These are phyloP conservation scores for Cryptococcus sp. DNA, from an alignment of 1,284 basidiomycete species.

Conservation along the genomic window DNA sequence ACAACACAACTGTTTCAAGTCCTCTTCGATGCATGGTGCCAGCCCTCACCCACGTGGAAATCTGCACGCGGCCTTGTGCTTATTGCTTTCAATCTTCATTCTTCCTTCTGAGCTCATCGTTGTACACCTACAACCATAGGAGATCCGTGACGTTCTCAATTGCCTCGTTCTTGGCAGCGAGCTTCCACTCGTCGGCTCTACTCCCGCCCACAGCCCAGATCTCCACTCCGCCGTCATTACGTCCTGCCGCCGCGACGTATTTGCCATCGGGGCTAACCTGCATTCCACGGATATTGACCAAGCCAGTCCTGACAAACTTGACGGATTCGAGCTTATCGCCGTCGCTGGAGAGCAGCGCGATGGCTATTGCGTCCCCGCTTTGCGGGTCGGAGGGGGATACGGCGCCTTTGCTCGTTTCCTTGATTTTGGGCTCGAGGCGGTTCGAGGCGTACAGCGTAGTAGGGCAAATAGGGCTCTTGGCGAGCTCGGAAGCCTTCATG, in stretches of 20 bases:
- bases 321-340: conserved; percentile 30
- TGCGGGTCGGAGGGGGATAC: conserved; percentile 22
- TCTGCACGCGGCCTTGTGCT: neutral
- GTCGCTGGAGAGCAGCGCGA: conserved; percentile 33
- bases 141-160: conserved; percentile 59
- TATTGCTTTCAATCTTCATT: neutral
- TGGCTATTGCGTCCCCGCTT: conserved; percentile 46
- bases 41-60: neutral
- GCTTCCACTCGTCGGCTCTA: conserved; percentile 40
- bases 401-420: conserved; percentile 28
- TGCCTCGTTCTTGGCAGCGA: conserved; percentile 65
- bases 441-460: conserved; percentile 49
- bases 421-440: conserved; percentile 42
- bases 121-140: conserved; percentile 33
- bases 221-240: conserved; percentile 44
- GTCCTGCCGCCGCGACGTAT: conserved; percentile 47
- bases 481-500: conserved; percentile 48
- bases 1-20: too few relatives aligned
- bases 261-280: conserved; percentile 44
- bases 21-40: too few relatives aligned
- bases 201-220: conserved; percentile 39
- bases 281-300: conserved; percentile 47
- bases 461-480: conserved; percentile 31
- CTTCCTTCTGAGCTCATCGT: too few relatives aligned
- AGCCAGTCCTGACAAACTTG: conserved; percentile 41